These are phyloP conservation scores for Phytophthora hybrid DNA, from an alignment of 352 stramenopile genomes.

Conservation along the genomic window DNA sequence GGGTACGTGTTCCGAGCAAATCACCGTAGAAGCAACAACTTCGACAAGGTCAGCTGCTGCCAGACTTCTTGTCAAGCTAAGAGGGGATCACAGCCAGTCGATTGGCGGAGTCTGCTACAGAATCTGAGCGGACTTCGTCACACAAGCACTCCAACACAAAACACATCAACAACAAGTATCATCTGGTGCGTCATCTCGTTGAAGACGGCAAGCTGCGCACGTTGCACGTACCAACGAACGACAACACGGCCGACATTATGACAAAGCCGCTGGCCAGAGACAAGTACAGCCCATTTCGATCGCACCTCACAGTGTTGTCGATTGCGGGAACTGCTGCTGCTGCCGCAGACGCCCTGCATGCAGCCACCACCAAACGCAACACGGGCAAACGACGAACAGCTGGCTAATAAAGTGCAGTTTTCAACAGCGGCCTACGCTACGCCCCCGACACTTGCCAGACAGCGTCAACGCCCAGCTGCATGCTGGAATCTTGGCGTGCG, in stretches of 20 bases:
- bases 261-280: neutral
- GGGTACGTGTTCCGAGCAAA: too few species aligned
- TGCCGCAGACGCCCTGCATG: neutral
- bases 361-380: neutral
- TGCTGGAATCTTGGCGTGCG: neutral
- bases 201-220: conserved; percentile 4
- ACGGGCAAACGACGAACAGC: too few species aligned
- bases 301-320: neutral
- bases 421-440: too few species aligned
- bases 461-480: neutral
- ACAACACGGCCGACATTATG: conserved; percentile 10
- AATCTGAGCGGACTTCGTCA: too few species aligned
- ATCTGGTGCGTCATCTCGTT: conserved; percentile 22
- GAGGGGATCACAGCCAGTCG: too few species aligned
- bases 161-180: conserved; percentile 40
- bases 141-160: conserved; percentile 16
- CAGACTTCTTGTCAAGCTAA: too few species aligned
- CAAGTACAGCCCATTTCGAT: neutral
- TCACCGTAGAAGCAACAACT: too few species aligned
- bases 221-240: conserved; percentile 5
- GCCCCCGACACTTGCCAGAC: neutral
- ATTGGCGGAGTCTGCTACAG: too few species aligned
- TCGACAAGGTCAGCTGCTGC: too few species aligned
- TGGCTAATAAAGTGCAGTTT: too few species aligned
- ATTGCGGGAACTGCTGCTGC: neutral